Evolutionary conservation across 345 rosid genomes (phyloP).

Genomic region (Hypericum androsaemum): DNA sequence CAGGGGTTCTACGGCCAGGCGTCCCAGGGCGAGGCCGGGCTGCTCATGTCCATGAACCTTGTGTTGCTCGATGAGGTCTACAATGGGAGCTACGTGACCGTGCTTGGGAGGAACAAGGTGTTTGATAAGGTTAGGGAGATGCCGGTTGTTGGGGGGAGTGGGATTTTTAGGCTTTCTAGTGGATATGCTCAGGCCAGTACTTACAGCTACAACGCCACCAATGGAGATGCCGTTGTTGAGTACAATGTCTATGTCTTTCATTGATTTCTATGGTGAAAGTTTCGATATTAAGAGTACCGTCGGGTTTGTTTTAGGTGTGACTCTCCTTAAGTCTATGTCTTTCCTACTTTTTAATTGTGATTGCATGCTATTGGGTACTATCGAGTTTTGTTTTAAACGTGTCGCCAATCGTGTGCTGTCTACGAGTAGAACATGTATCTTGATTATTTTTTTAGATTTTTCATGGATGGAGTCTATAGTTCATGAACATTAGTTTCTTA

Average conservation of each 20-base stretch:
- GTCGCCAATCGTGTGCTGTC: too few species aligned
- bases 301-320: too few species aligned
- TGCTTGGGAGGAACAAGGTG: neutral
- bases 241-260: conserved; percentile 4
- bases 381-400: too few species aligned
- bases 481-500: too few species aligned
- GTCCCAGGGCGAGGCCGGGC: neutral
- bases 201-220: neutral
- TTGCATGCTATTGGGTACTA: too few species aligned
- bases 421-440: too few species aligned
- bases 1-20: conserved; percentile 1
- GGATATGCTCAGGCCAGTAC: conserved; percentile 1
- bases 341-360: too few species aligned
- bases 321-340: too few species aligned
- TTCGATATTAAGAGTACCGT: too few species aligned
- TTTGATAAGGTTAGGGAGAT: conserved; percentile 2
- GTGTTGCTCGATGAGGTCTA: neutral
- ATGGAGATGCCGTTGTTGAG: conserved; percentile 2
- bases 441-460: too few species aligned
- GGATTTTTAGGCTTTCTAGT: neutral
- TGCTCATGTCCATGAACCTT: conserved; percentile 1
- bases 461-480: too few species aligned
- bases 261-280: neutral
- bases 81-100: neutral
- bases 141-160: neutral